These are phyloP conservation scores for Pichia phayaonensis DNA, from an alignment of 805 yeast genomes.

Conservation along the genomic window DNA sequence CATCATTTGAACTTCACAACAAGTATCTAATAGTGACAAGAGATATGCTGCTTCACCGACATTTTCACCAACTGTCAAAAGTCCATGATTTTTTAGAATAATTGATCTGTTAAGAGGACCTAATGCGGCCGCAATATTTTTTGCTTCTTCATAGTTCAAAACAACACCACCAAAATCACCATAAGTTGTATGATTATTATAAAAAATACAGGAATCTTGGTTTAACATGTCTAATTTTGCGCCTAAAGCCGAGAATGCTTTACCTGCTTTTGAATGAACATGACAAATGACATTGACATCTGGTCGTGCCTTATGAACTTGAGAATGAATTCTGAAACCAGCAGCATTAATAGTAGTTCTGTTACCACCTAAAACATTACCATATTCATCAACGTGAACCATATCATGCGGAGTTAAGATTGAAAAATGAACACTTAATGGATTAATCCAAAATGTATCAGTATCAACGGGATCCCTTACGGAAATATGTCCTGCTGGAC, in stretches of 20 bases:
- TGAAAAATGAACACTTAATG: constrained; percentile 69
- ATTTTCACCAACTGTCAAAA: constrained; percentile 59
- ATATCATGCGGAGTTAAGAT: constrained; percentile 50
- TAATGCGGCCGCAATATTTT: constrained; percentile 48
- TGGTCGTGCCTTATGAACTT: constrained; percentile 57
- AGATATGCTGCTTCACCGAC: constrained; percentile 55
- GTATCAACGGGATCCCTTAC: constrained; percentile 75
- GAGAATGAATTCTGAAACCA: constrained; percentile 64
- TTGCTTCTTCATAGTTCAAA: constrained; percentile 54
- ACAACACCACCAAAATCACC: constrained; percentile 73
- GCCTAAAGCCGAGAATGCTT: constrained; percentile 58
- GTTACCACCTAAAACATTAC: constrained; percentile 47
- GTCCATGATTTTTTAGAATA: constrained; percentile 68
- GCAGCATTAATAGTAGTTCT: constrained; percentile 48
- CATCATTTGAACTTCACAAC: constrained; percentile 57
- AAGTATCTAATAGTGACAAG: constrained; percentile 53
- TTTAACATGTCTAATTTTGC: constrained; percentile 66
- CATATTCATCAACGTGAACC: constrained; percentile 56
- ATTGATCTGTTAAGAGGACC: constrained; percentile 47
- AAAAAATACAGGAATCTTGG: constrained; percentile 67
- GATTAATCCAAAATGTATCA: constrained; percentile 83
- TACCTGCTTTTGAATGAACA: constrained; percentile 58
- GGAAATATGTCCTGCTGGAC: constrained; percentile 80
- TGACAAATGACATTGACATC: constrained; percentile 68
- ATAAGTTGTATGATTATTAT: constrained; percentile 60